These are phyloP conservation scores for Phyllostachys edulis DNA, from an alignment of 176 grass and related monocot genomes.

Conservation along the genomic window DNA sequence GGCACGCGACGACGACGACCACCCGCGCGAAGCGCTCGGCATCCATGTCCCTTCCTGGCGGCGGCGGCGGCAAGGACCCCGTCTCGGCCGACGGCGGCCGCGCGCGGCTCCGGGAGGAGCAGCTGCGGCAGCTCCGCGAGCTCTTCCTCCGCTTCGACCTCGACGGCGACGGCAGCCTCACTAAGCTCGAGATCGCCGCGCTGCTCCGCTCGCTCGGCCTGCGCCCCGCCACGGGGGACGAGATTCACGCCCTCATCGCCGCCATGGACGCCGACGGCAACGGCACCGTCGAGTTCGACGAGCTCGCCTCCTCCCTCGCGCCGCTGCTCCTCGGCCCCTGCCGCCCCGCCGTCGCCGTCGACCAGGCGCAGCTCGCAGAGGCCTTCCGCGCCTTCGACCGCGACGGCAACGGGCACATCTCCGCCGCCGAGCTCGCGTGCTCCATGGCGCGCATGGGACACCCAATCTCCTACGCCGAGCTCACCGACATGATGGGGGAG, in stretches of 20 bases:
- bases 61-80: neutral
- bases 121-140: slow-evolving; percentile 54
- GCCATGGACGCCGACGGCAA: slow-evolving; percentile 57
- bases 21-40: slow-evolving; percentile 16
- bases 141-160: slow-evolving; percentile 60
- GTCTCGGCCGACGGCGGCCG: neutral
- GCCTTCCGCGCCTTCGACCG: slow-evolving; percentile 60
- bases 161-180: slow-evolving; percentile 63
- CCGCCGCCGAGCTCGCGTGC: slow-evolving; percentile 64
- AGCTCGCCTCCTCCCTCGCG: slow-evolving; percentile 49
- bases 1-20: neutral
- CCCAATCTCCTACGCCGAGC: slow-evolving; percentile 57
- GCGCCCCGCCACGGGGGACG: slow-evolving; percentile 44
- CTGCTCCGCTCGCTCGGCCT: slow-evolving; percentile 55
- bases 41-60: slow-evolving; percentile 26
- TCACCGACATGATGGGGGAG: slow-evolving; percentile 66
- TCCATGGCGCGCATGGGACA: slow-evolving; percentile 65
- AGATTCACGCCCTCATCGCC: slow-evolving; percentile 53
- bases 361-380: slow-evolving; percentile 60
- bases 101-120: slow-evolving; percentile 44
- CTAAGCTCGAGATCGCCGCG: slow-evolving; percentile 55
- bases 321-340: slow-evolving; percentile 49
- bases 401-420: slow-evolving; percentile 64
- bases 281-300: slow-evolving; percentile 63
- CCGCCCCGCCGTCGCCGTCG: slow-evolving; percentile 46